These are phyloP conservation scores for Chlamydomonas incerta DNA, from an alignment of 139 green algal species.

Conservation along the genomic window DNA sequence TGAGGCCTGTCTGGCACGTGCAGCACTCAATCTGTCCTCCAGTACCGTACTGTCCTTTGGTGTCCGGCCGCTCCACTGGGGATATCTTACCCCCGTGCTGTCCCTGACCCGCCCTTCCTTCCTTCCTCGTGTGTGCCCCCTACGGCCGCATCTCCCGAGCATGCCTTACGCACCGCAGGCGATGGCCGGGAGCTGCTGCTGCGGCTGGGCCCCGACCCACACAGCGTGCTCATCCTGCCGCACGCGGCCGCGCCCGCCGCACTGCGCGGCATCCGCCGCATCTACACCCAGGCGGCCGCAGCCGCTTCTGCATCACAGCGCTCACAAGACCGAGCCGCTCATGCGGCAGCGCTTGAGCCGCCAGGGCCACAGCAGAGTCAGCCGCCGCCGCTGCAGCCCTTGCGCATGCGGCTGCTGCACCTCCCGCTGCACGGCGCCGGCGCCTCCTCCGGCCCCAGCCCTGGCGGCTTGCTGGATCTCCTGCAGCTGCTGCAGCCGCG, in stretches of 20 bases:
- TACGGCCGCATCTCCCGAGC: too few relatives aligned
- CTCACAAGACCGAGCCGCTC: too few relatives aligned
- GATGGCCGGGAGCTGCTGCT: constrained; percentile 16
- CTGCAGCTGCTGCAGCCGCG: neutral
- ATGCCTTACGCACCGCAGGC: neutral
- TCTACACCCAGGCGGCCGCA: neutral
- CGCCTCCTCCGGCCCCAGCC: neutral
- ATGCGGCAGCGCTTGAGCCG: too few relatives aligned
- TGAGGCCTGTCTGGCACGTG: constrained; percentile 1
- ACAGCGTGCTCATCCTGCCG: constrained; percentile 14
- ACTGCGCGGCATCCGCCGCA: neutral
- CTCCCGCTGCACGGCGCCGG: constrained; percentile 1
- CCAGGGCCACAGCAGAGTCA: too few relatives aligned
- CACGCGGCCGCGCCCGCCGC: constrained; percentile 1
- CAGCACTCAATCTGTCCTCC: too few relatives aligned
- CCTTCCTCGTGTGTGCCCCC: too few relatives aligned
- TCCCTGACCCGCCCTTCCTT: too few relatives aligned
- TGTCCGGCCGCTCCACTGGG: too few relatives aligned
- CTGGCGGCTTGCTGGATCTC: neutral
- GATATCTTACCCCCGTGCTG: too few relatives aligned
- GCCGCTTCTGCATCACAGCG: neutral
- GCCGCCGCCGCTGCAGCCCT: neutral
- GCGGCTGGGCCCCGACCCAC: neutral
- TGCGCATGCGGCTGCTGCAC: neutral
- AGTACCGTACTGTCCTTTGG: too few relatives aligned